These are phyloP conservation scores for Ceratobasidium sp. DNA, from an alignment of 1,284 basidiomycete genomes.

Conservation along the genomic window DNA sequence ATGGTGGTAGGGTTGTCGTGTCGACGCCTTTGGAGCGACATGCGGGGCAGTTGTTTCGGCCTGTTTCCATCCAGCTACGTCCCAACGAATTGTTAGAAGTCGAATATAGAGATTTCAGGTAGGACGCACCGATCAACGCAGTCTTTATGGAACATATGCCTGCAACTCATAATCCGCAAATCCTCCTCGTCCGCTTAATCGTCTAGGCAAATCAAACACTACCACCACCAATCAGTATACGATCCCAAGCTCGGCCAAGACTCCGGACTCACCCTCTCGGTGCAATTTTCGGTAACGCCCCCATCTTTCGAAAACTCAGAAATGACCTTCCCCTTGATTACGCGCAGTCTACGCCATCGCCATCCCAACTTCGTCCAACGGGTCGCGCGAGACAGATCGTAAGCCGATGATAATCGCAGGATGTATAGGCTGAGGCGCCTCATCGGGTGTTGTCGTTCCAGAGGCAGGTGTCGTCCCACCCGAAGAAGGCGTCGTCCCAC, in stretches of 20 bases:
- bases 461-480: slow-evolving; percentile 30
- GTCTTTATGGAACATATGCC: too few species aligned
- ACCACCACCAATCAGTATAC: slow-evolving; percentile 34
- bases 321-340: slow-evolving; percentile 72
- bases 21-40: too few species aligned
- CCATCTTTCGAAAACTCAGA: too few species aligned
- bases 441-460: not conserved
- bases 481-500: slow-evolving; percentile 40
- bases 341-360: slow-evolving; percentile 66
- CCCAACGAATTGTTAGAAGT: too few species aligned
- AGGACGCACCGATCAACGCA: too few species aligned
- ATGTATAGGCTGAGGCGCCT: slow-evolving; percentile 23
- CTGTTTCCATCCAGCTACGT: too few species aligned
- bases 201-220: too few species aligned
- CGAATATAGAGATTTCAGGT: too few species aligned
- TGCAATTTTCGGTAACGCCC: too few species aligned
- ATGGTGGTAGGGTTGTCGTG: slow-evolving; percentile 28
- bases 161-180: too few species aligned
- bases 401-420: slow-evolving; percentile 41
- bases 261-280: slow-evolving; percentile 67
- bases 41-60: too few species aligned
- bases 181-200: too few species aligned
- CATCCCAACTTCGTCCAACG: slow-evolving; percentile 6
- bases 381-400: slow-evolving; percentile 32
- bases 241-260: not conserved